Evolutionary conservation across 164 flowering plant species (phyloP), one percentile per base, ranked within the genome.

Genomic region (Aristolochia contorta): DNA sequence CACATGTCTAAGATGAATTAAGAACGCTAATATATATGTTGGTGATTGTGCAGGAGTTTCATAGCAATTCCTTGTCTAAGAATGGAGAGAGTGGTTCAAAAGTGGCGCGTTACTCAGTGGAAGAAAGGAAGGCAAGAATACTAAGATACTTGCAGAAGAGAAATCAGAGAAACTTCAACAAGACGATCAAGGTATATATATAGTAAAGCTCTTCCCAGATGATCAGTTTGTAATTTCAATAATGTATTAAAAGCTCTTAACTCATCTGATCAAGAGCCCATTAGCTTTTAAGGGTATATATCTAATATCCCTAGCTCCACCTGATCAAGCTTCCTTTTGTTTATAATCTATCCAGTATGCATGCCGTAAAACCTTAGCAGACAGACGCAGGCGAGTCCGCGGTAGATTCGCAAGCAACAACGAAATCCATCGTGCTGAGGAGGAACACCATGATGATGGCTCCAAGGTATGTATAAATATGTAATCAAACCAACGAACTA

Each of bases 131-230:
- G 62, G 80, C 79, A 16, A 83, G 81, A 60, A 90, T 90, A 65
- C 71, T 77, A 2, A 77, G 83, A 47, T 90, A 90, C 63, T 59
- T 85, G 67, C 86, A 84, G 79, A 90, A 90, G 71, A 79, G 86
- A 82, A 87, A 80, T 63, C 89, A 83, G 75, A 82, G 97, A 63
- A 90, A 90, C 71, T 90, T 84, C 78, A 85, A 79, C 79, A 90
- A 90, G 74, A 90, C 88, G 25, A 86, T 90, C 57, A 90, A 87
- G 91, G 97, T 87, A 41, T 37, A 1, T 18, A 24, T 20, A 12
- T 49, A 16, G 4, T 18, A 33, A 20, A 10, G 22, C 43, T 3
- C 47, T 22, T 45, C 30, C 22, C 0, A 3, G 16, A 7, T 3
- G 16, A 7, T 3, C 20, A 22, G 22, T 25, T 22, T 20, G 19